These are phyloP conservation scores for Coelastrella sp. DNA, from an alignment of 139 green algal genomes.

Conservation along the genomic window DNA sequence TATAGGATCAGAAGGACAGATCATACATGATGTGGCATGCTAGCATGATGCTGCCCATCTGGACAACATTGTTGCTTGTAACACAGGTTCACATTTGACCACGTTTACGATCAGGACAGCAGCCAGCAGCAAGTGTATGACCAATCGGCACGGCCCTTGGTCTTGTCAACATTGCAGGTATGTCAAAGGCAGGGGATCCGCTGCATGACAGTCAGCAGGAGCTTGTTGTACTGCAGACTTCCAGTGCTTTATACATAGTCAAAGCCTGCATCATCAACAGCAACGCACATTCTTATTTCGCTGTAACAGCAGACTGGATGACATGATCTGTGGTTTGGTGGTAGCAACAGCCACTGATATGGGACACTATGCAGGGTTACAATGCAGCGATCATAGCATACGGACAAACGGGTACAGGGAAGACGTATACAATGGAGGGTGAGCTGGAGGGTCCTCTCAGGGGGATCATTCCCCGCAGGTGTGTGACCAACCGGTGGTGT, in stretches of 20 bases:
- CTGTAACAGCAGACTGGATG: too few relatives aligned
- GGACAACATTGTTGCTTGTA: not conserved
- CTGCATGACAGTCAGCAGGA: not conserved
- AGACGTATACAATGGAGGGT: slow-evolving; percentile 95
- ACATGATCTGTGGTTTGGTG: too few relatives aligned
- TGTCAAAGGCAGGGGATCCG: not conserved
- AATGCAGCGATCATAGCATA: slow-evolving; percentile 95
- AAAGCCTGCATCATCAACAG: too few relatives aligned
- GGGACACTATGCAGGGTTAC: slow-evolving; percentile 90
- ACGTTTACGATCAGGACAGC: slow-evolving; percentile 85
- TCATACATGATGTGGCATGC: too few relatives aligned
- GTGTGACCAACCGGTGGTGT: not conserved
- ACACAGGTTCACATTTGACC: slow-evolving; percentile 92
- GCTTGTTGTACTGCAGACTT: too few relatives aligned
- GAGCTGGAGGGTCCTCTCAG: slow-evolving; percentile 57
- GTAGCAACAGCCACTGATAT: too few relatives aligned
- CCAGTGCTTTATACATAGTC: too few relatives aligned
- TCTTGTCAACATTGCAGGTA: slow-evolving; percentile 84
- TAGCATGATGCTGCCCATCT: too few relatives aligned
- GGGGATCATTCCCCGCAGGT: slow-evolving; percentile 91
- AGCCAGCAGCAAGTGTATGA: slow-evolving; percentile 88
- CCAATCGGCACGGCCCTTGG: slow-evolving; percentile 77
- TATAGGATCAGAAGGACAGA: too few relatives aligned
- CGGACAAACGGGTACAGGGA: slow-evolving; percentile 91
- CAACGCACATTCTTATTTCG: too few relatives aligned